These are phyloP conservation scores for Pelargonium nanum DNA, from an alignment of 345 rosid genomes.

Conservation along the genomic window DNA sequence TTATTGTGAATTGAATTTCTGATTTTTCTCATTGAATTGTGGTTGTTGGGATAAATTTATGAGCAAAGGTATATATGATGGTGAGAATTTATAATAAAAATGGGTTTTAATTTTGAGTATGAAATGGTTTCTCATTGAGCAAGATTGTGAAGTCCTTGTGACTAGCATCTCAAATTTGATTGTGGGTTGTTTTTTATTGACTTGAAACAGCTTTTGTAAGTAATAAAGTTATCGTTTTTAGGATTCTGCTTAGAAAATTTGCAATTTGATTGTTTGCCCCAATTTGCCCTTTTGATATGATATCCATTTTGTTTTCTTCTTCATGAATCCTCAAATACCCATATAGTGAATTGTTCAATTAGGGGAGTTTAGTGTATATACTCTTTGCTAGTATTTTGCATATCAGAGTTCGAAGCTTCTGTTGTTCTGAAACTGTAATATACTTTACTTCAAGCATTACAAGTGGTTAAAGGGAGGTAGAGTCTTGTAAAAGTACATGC, in stretches of 20 bases:
- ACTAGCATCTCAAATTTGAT: too few species aligned
- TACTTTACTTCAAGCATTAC: background rate
- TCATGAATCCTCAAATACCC: background rate
- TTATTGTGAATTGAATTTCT: constrained; percentile 2
- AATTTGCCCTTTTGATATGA: background rate
- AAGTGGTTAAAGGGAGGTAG: background rate
- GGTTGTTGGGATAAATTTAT: background rate
- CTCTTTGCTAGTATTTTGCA: background rate
- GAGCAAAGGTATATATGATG: too few species aligned
- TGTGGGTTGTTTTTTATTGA: too few species aligned
- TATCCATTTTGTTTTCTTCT: too few species aligned
- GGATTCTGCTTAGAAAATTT: background rate
- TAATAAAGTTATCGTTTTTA: background rate
- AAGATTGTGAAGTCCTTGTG: too few species aligned
- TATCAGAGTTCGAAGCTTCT: background rate
- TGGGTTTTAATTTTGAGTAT: too few species aligned
- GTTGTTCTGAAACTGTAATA: background rate
- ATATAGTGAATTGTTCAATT: too few species aligned
- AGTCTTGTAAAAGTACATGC: background rate
- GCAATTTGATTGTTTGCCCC: background rate
- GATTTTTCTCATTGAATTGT: background rate
- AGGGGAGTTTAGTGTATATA: background rate
- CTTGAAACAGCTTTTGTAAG: too few species aligned
- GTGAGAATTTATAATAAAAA: too few species aligned
- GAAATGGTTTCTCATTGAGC: background rate